A percentile compares a stretch with the other conserved stretches of the same genome.
Conservation (phyloP, 2,329 filamentous ascomycete genomes). For the Beauveria australis region DNA sequence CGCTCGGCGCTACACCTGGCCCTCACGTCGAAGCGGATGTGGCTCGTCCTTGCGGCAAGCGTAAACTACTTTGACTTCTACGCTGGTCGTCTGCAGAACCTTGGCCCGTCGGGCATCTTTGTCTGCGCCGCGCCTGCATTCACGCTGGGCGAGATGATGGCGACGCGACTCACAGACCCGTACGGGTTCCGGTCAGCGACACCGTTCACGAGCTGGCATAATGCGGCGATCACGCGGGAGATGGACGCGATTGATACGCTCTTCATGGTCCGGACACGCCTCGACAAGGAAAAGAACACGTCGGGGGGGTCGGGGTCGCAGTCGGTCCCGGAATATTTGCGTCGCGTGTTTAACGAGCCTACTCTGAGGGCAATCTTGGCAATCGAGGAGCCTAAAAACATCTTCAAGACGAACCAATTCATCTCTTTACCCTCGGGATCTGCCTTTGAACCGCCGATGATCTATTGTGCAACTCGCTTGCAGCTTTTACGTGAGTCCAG, state of each 20-base stretch:
- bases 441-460: conserved; percentile 13
- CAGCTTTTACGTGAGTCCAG: conserved; percentile 16
- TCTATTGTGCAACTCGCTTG: conserved; percentile 11
- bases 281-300: not conserved
- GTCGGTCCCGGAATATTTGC: not conserved
- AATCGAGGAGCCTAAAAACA: conserved; percentile 1
- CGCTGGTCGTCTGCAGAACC: conserved; percentile 11
- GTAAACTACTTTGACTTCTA: conserved; percentile 22
- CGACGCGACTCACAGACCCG: conserved; percentile 7
- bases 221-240: conserved; percentile 12
- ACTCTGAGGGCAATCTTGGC: not conserved
- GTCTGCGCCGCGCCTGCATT: conserved; percentile 20
- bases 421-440: not conserved
- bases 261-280: not conserved
- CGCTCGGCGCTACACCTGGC: conserved; percentile 17
- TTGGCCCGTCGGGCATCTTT: conserved; percentile 18
- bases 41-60: conserved; percentile 17
- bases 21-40: conserved; percentile 16
- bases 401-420: conserved; percentile 16
- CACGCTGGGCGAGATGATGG: conserved; percentile 16
- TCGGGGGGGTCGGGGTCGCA: not conserved
- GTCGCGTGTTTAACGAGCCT: not conserved
- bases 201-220: conserved; percentile 11
- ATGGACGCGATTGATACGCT: conserved; percentile 5
- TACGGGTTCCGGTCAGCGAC: not conserved